These are phyloP conservation scores for Cystobasidium tubakii DNA, from an alignment of 768 basidiomycete species.

Conservation along the genomic window DNA sequence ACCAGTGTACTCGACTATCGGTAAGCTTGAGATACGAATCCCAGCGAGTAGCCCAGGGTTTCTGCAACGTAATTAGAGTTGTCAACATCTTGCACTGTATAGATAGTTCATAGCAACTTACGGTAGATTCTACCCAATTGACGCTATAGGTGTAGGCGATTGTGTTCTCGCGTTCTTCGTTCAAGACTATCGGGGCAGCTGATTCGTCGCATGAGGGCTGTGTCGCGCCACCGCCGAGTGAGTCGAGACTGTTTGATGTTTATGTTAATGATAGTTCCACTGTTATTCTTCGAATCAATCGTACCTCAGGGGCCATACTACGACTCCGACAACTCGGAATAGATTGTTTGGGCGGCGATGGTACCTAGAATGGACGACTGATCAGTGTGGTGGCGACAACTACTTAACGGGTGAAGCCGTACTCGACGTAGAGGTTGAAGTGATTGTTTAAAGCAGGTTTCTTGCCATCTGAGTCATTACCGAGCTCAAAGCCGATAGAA, in stretches of 20 bases:
- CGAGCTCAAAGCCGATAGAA: slow-evolving; percentile 76
- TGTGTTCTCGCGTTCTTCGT: slow-evolving; percentile 14
- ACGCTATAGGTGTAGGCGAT: slow-evolving; percentile 83
- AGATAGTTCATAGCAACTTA: not conserved
- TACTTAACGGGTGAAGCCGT: not conserved
- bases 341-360: slow-evolving; percentile 64
- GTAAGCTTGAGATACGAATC: slow-evolving; percentile 92
- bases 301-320: slow-evolving; percentile 65
- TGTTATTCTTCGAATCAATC: not conserved
- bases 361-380: slow-evolving; percentile 57
- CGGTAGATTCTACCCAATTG: slow-evolving; percentile 66
- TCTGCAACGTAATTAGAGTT: not conserved
- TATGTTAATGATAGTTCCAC: not conserved
- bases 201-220: slow-evolving; percentile 30
- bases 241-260: slow-evolving; percentile 13
- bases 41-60: slow-evolving; percentile 79
- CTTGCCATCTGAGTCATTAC: slow-evolving; percentile 44
- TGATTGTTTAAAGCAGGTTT: slow-evolving; percentile 79
- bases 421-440: slow-evolving; percentile 60
- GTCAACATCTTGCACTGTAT: not conserved
- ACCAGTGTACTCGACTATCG: slow-evolving; percentile 93
- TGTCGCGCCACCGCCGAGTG: not conserved
- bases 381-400: not conserved
- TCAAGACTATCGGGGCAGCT: slow-evolving; percentile 12
- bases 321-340: slow-evolving; percentile 84